A percentile compares a stretch with the other conserved stretches of the same genome.
Conservation (phyloP, 164 flowering plant genomes). For the Sextonia rubra region DNA sequence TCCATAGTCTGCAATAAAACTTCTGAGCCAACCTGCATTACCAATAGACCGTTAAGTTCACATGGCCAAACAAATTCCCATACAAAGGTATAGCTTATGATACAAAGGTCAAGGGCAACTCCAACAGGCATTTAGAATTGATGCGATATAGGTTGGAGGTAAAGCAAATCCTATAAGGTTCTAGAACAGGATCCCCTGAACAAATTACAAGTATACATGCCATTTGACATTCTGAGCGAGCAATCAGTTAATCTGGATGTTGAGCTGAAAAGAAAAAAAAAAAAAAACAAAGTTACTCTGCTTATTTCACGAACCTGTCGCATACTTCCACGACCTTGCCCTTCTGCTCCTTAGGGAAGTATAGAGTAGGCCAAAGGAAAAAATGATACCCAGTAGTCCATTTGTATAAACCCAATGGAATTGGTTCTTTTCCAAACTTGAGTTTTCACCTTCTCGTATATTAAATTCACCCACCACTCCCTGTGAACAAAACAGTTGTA, state of each 20-base stretch:
- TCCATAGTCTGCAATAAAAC: constrained; percentile 57
- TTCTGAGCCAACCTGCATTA: constrained; percentile 34
- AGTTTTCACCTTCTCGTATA: constrained; percentile 25
- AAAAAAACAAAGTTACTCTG: background rate
- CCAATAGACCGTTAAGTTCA: background rate
- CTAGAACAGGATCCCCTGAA: too few species aligned
- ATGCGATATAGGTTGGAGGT: background rate
- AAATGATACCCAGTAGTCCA: constrained; percentile 44
- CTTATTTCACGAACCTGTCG: constrained; percentile 33
- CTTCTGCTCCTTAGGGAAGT: constrained; percentile 53
- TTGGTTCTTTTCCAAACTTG: constrained; percentile 18
- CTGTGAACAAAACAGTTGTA: constrained; percentile 20
- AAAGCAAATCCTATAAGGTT: background rate
- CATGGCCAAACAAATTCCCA: background rate
- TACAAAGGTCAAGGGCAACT: background rate
- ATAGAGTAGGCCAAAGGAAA: constrained; percentile 44
- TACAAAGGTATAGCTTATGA: background rate
- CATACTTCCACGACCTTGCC: constrained; percentile 61
- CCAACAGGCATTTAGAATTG: background rate
- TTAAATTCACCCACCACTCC: constrained; percentile 45
- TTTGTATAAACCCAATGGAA: constrained; percentile 51
- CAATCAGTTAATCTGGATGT: too few species aligned
- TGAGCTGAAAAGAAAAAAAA: too few species aligned
- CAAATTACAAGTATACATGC: too few species aligned
- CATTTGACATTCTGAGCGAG: too few species aligned